These are phyloP conservation scores for Penicillium robsamsonii DNA, from an alignment of 495 filamentous ascomycete genomes.

Conservation along the genomic window DNA sequence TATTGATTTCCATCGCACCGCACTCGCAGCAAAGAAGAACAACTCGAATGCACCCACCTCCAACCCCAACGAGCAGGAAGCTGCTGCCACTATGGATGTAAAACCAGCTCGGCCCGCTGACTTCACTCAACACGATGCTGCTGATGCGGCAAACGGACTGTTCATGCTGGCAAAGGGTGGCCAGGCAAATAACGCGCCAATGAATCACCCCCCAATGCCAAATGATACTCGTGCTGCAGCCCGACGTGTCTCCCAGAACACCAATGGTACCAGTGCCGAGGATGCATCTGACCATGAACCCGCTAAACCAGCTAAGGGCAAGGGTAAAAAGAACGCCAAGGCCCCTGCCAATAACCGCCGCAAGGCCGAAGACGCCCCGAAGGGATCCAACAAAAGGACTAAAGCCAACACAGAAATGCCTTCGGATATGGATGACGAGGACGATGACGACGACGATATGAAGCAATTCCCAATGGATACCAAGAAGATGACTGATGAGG, in stretches of 20 bases:
- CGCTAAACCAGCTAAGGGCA: slow-evolving; percentile 59
- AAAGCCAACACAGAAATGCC: slow-evolving; percentile 58
- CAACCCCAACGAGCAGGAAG: slow-evolving; percentile 48
- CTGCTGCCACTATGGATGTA: slow-evolving; percentile 49
- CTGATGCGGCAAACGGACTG: slow-evolving; percentile 92
- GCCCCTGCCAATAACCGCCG: slow-evolving; percentile 58
- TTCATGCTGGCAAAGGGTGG: slow-evolving; percentile 80
- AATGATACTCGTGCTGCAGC: slow-evolving; percentile 32
- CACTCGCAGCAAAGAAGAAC: slow-evolving; percentile 73
- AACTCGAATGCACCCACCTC: slow-evolving; percentile 50
- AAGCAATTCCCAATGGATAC: slow-evolving; percentile 36
- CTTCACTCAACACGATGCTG: slow-evolving; percentile 82
- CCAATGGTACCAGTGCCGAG: slow-evolving; percentile 44
- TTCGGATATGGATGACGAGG: slow-evolving; percentile 56
- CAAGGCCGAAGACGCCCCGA: slow-evolving; percentile 77
- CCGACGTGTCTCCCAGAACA: slow-evolving; percentile 34
- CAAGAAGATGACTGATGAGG: slow-evolving; percentile 98
- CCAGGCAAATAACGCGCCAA: slow-evolving; percentile 47
- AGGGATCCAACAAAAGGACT: slow-evolving; percentile 68
- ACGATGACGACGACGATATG: slow-evolving; percentile 47
- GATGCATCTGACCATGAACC: slow-evolving; percentile 70
- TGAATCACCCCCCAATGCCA: slow-evolving; percentile 31
- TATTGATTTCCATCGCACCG: slow-evolving; percentile 92
- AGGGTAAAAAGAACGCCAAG: slow-evolving; percentile 68
- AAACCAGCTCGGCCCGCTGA: slow-evolving; percentile 46